These are phyloP conservation scores for Parasarocladium wereldwijsianum DNA, from an alignment of 2,329 filamentous ascomycete genomes.

Conservation along the genomic window DNA sequence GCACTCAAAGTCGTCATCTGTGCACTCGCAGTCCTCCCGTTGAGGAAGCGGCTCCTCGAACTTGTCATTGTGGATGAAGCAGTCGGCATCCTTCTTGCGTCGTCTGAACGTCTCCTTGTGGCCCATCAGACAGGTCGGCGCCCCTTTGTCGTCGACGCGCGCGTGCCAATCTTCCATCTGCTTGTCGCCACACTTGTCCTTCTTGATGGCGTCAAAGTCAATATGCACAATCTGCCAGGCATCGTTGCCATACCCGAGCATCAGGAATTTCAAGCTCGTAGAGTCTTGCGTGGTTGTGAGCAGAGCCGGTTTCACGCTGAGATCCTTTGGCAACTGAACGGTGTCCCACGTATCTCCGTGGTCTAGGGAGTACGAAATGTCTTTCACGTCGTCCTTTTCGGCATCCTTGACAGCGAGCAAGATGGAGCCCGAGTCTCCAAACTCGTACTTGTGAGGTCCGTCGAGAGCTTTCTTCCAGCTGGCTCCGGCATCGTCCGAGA, in stretches of 20 bases:
- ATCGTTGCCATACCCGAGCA: conserved; percentile 48
- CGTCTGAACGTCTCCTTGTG: conserved; percentile 79
- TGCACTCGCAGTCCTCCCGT: conserved; percentile 67
- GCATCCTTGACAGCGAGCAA: conserved; percentile 72
- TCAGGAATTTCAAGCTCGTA: conserved; percentile 78
- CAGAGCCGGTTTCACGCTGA: conserved; percentile 55
- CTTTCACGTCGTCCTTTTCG: conserved; percentile 39
- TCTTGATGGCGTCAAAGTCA: conserved; percentile 71
- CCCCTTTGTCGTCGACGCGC: conserved; percentile 61
- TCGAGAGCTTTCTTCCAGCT: conserved; percentile 66
- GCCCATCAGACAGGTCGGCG: conserved; percentile 87
- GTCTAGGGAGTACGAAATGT: conserved; percentile 66
- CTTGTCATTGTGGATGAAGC: conserved; percentile 64
- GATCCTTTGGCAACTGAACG: conserved; percentile 48
- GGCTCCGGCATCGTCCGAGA: conserved; percentile 81
- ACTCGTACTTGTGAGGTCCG: conserved; percentile 88
- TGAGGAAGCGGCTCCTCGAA: conserved; percentile 65
- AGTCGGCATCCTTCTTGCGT: conserved; percentile 76
- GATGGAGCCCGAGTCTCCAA: conserved; percentile 84
- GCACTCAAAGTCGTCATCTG: conserved; percentile 80
- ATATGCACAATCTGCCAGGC: conserved; percentile 56
- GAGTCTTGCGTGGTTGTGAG: conserved; percentile 87
- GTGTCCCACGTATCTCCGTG: conserved; percentile 76
- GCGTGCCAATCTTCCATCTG: conserved; percentile 88
- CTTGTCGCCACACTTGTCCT: conserved; percentile 59